phyloP scores from a whole-genome alignment of 768 basidiomycete genomes.

The Amyloporia xantha region DNA sequence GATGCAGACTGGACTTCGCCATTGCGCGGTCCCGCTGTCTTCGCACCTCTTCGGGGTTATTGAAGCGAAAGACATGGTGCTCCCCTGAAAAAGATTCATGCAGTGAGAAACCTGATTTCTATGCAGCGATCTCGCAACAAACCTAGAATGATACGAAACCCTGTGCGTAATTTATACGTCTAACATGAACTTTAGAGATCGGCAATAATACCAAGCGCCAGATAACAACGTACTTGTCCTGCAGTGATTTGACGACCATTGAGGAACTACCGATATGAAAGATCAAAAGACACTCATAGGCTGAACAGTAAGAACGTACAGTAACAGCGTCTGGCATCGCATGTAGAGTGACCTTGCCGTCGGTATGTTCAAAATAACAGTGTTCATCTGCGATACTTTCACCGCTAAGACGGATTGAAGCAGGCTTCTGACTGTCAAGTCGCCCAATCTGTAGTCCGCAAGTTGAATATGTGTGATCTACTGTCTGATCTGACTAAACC shows the following conservation, averaged over 20 bases:
- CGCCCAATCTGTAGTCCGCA: conserved; percentile 69
- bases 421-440: conserved; percentile 71
- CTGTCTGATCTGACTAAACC: neutral
- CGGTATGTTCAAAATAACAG: conserved; percentile 82
- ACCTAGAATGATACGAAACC: conserved; percentile 96
- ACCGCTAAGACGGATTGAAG: conserved; percentile 89
- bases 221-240: conserved; percentile 50
- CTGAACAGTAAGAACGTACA: conserved; percentile 35
- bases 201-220: neutral
- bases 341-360: conserved; percentile 79
- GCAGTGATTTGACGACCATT: conserved; percentile 86
- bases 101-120: too few species aligned
- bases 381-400: conserved; percentile 89
- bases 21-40: conserved; percentile 82
- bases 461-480: neutral
- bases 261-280: conserved; percentile 54
- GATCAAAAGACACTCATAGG: neutral
- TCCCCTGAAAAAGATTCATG: conserved; percentile 75
- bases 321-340: conserved; percentile 78
- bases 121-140: too few species aligned
- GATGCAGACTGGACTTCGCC: conserved; percentile 60
- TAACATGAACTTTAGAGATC: conserved; percentile 15
- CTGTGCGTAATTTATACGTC: conserved; percentile 85
- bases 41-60: conserved; percentile 91
- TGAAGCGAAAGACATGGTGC: conserved; percentile 96